phyloP scores from a whole-genome alignment of 805 yeast genomes.

The Metschnikowia lachancei region DNA sequence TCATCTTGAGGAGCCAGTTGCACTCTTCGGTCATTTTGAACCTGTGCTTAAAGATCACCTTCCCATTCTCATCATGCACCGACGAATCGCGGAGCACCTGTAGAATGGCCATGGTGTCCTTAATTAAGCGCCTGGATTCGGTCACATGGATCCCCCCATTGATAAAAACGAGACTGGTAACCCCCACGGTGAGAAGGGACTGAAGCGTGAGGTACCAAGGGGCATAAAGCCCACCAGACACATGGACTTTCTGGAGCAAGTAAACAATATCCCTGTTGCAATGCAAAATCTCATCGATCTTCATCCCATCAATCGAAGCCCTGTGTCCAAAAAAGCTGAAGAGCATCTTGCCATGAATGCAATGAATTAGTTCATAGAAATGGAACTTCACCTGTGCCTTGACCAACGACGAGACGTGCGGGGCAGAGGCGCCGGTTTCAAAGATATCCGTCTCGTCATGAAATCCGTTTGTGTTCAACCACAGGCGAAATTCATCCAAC shows the following conservation, averaged over 20 bases:
- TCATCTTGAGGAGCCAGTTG: slow-evolving; percentile 58
- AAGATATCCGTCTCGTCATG: slow-evolving; percentile 20
- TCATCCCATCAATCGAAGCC: slow-evolving; percentile 30
- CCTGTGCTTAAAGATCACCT: slow-evolving; percentile 30
- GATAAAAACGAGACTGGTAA: slow-evolving; percentile 40
- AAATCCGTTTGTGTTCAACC: slow-evolving; percentile 38
- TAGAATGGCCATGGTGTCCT: slow-evolving; percentile 26
- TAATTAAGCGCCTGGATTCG: slow-evolving; percentile 26
- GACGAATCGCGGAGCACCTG: slow-evolving; percentile 27
- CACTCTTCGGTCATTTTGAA: slow-evolving; percentile 58
- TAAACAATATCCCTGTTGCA: slow-evolving; percentile 31
- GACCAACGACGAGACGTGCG: slow-evolving; percentile 20
- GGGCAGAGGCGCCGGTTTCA: not conserved
- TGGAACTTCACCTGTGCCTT: slow-evolving; percentile 39
- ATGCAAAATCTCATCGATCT: slow-evolving; percentile 29
- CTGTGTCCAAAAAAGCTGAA: slow-evolving; percentile 35
- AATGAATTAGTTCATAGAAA: slow-evolving; percentile 35
- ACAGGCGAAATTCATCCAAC: slow-evolving; percentile 25
- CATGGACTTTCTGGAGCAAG: slow-evolving; percentile 28
- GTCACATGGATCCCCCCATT: slow-evolving; percentile 38
- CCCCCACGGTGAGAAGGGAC: slow-evolving; percentile 44
- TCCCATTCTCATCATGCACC: slow-evolving; percentile 31
- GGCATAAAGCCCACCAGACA: slow-evolving; percentile 28
- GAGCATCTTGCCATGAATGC: slow-evolving; percentile 35
- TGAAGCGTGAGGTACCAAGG: slow-evolving; percentile 56